Evolutionary conservation across 78 protist genomes (phyloP).

Genomic region (Polysphondylium violaceum): DNA sequence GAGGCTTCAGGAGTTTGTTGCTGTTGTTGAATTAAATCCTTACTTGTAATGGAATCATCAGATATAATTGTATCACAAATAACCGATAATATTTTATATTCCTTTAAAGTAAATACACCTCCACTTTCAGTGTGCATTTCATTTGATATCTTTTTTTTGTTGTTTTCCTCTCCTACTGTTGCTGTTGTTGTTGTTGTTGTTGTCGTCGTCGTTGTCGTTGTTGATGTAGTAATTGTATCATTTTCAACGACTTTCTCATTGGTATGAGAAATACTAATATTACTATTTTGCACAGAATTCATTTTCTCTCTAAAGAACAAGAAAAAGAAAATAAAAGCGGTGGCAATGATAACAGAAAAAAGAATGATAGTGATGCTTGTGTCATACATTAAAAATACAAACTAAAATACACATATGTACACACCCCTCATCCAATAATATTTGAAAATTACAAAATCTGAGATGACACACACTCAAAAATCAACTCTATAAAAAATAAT

Average conservation of each 20-base stretch:
- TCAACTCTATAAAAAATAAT: background rate
- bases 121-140: constrained; percentile 2
- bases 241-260: too few species aligned
- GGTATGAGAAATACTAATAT: background rate
- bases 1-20: background rate
- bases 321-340: too few species aligned
- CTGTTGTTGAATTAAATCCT: background rate
- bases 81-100: constrained; percentile 8
- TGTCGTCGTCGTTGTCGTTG: too few species aligned
- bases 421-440: too few species aligned
- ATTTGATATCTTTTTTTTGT: background rate
- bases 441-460: background rate
- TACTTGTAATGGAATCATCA: constrained; percentile 15
- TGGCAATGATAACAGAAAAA: too few species aligned
- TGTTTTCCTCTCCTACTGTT: background rate
- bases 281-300: background rate
- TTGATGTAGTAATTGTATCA: too few species aligned
- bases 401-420: background rate
- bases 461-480: too few species aligned
- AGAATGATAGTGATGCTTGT: too few species aligned
- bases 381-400: too few species aligned
- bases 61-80: constrained; percentile 41
- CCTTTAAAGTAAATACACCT: constrained; percentile 45
- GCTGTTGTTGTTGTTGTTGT: too few species aligned
- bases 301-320: too few species aligned